Evolutionary conservation across 345 rosid species (phyloP), one percentile per base, ranked within the genome.

Genomic region (Triadica sebifera): DNA sequence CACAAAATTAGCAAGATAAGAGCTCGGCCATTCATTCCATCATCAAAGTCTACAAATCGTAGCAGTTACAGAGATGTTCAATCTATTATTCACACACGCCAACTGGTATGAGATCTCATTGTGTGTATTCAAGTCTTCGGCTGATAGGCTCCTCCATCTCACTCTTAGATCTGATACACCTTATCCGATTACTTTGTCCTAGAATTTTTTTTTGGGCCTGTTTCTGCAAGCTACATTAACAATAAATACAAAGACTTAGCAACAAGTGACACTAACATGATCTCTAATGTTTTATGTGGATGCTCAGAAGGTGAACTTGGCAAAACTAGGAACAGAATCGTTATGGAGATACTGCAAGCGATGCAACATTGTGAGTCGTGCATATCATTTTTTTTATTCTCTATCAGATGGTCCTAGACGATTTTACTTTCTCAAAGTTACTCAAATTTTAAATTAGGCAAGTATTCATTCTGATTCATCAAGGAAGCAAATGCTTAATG

Each of bases 301-400:
- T 58, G 57, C 16, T 73, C 85, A 86, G 89, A 87, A 75, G 77
- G 86, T 87, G 82, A 81, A 87, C 74, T 70, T 91, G 78, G 85
- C 80, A 20, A 84, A 77, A 66, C 81, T 91, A 0, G 85, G 87
- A 47, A 85, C 86, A 16, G 77, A 83, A 49, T 76, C 89, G 0
- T 75, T 89, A 73, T 34, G 82, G 80, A 87, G 87, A 88, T 91
- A 91, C 74, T 86, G 89, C 87, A 82, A 70, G 63, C 86, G 85
- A 75, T 89, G 60, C 85, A 81, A 85, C 68, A 81, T 89, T 34
- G 92, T 88, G 41, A 77, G 96, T 77, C 46, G 65, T 0, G 11
- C 53, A 58, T 72, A 2, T 52, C 67, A 29, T 29, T 29, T 29
- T 29, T 29, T 9, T 34, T 38, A 8, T 20, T 29, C 8, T 34